These are phyloP conservation scores for Lumnitzera littorea DNA, from an alignment of 345 rosid genomes.

Conservation along the genomic window DNA sequence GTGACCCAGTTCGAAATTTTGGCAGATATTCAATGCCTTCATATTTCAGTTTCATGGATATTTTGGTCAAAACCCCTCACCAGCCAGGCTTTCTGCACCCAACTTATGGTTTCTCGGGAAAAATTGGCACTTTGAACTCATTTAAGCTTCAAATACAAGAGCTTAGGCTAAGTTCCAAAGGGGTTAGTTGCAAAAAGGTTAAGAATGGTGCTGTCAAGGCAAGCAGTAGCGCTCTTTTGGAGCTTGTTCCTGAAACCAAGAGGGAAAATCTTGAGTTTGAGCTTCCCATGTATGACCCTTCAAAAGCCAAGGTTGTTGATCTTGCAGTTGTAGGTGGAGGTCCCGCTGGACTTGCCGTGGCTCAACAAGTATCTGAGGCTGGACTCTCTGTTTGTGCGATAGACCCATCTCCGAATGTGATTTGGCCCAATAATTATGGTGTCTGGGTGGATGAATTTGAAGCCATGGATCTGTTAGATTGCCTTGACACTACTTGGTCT, in stretches of 20 bases:
- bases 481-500: constrained; percentile 92
- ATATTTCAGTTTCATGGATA: constrained; percentile 47
- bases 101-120: constrained; percentile 47
- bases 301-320: constrained; percentile 55
- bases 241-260: constrained; percentile 87
- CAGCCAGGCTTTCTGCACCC: constrained; percentile 60
- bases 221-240: constrained; percentile 57
- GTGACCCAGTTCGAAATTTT: constrained; percentile 13
- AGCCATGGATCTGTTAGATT: constrained; percentile 94
- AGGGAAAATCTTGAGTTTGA: constrained; percentile 82
- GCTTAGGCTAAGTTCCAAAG: constrained; percentile 42
- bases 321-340: constrained; percentile 98
- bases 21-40: constrained; percentile 1
- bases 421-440: constrained; percentile 99
- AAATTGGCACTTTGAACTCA: constrained; percentile 29
- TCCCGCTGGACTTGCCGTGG: constrained; percentile 97
- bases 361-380: constrained; percentile 87
- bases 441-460: constrained; percentile 99
- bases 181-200: constrained; percentile 20
- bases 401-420: constrained; percentile 83
- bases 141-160: constrained; percentile 27
- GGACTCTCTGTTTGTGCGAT: constrained; percentile 87
- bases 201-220: constrained; percentile 31
- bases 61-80: constrained; percentile 62
- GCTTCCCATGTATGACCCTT: constrained; percentile 70